Evolutionary conservation across 345 rosid genomes (phyloP), one percentile per base, ranked within the genome.

Genomic region (Dovyalis caffra): DNA sequence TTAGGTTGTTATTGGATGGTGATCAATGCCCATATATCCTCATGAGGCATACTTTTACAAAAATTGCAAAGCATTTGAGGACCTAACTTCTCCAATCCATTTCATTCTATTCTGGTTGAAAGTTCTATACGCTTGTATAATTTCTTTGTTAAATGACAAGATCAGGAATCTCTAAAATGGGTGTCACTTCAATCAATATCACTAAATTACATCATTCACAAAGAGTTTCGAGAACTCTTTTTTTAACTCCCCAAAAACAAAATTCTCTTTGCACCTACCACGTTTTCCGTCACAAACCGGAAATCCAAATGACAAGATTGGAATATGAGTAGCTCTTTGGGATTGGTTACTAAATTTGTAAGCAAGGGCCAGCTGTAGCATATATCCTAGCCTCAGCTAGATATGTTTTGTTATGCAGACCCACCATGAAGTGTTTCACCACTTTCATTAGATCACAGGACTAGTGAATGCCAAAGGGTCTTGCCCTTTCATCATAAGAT

Each of bases 341-440:
- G 53, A 57, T 56, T 64, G 66, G 66, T 38, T 31, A 37, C 66
- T 11, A 20, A 40, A 45, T 66, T 57, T 72, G 31, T 5, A 43
- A 32, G 47, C 16, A 21, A 71, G 56, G 67, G 72, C 15, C 60
- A 78, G 45, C 26, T 12, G 40, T 28, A 33, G 72, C 72, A 77
- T 47, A 77, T 78, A 62, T 73, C 77, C 74, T 68, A 35, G 64
- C 68, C 49, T 78, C 18, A 25, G 69, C 62, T 43, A 60, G 69
- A 58, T 66, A 77, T 66, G 68, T 58, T 33, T 8, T 53, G 61
- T 10, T 9, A n/a, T 76, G 58, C 78, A 71, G 68, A 75, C 71
- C 85, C 80, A 79, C 85, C 76, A 71, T 43, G 49, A 70, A 76
- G 71, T 74, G 67, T 72, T 76, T 75, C 77, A 67, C 37, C 37